Base-by-base conservation (phyloP, 805 yeast species). In the Limtongia smithiae region DNA sequence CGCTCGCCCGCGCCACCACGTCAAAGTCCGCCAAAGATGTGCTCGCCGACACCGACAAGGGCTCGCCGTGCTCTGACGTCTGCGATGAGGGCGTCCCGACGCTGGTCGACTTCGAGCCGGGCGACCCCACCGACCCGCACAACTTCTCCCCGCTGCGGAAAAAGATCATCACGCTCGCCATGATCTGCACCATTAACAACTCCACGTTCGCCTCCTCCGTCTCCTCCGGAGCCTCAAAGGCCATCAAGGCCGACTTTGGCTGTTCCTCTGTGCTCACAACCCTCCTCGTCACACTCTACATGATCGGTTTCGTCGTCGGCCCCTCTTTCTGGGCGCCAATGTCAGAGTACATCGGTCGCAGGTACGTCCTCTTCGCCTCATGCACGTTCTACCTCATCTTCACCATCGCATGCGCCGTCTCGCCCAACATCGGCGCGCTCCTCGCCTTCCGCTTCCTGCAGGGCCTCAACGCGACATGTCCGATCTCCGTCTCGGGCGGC, bases 251-350 rank as follows among this genome's bases (percentile, higher is more conserved):
- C 20, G 74, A 78, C 33, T 78, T 79, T 58, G 52, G 64, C 15
- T 71, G 74, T 3, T 66, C 74, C n/a, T 65, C 66, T 0, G 66
- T 69, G 7, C 69, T 78, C 4, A 59, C 70, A 32, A 69, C 79
- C 1, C 64, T 80, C 50, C 74, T 77, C 3, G 77, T 80, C 11
- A 74, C 83, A 0, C 68, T 81, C 31, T 80, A 75, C 67, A 73
- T 81, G 33, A 68, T 80, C n/a, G 96, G 96, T 6, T 89, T 87
- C 63, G 75, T 88, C 24, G 73, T 87, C 21, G 96, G 96, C 32
- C 96, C 96, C 1, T 70, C 88, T 54, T 55, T 88, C 22, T 88
- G 95, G 94, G 85, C 95, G 12, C 96, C 96, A 7, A 69, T 87
- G 37, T 78, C 87, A 28, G 96, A 88, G 68, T 80, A 81, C 60